Evolutionary conservation across 176 grass and related monocot genomes (phyloP).

Genomic region (Musa acuminata): DNA sequence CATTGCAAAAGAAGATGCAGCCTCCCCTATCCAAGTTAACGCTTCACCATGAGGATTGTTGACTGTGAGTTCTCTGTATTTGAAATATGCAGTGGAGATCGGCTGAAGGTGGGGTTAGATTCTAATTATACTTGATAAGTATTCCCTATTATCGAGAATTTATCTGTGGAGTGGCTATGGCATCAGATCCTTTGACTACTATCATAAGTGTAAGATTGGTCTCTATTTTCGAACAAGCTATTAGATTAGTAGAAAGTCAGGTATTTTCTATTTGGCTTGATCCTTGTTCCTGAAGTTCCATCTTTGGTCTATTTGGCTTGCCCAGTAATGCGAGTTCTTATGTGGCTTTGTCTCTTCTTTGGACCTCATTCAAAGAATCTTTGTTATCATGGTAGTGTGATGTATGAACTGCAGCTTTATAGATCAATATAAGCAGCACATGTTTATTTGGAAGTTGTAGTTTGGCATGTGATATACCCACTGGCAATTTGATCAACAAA

Average conservation of each 20-base stretch:
- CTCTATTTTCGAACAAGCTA: neutral
- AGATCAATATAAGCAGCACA: too few relatives aligned
- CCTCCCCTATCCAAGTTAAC: conserved; percentile 29
- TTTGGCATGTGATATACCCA: too few relatives aligned
- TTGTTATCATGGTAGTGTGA: too few relatives aligned
- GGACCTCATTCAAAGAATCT: too few relatives aligned
- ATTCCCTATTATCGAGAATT: neutral
- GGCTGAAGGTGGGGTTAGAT: neutral
- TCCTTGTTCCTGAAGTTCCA: too few relatives aligned
- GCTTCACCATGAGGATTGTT: conserved; percentile 47
- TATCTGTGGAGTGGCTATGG: neutral
- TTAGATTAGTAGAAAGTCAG: neutral
- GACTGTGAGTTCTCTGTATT: neutral
- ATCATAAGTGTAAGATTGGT: neutral
- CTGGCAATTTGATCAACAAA: too few relatives aligned
- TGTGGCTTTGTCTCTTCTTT: too few relatives aligned
- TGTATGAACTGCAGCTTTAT: too few relatives aligned
- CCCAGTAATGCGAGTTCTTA: too few relatives aligned
- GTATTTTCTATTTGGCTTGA: too few relatives aligned
- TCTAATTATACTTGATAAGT: neutral
- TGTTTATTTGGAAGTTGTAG: too few relatives aligned
- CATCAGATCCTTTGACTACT: neutral
- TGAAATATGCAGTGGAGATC: neutral
- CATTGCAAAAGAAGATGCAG: conserved; percentile 36
- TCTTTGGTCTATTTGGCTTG: too few relatives aligned